Base-by-base conservation (phyloP, 177 flowering plant genomes). In the Vitis hybrid region DNA sequence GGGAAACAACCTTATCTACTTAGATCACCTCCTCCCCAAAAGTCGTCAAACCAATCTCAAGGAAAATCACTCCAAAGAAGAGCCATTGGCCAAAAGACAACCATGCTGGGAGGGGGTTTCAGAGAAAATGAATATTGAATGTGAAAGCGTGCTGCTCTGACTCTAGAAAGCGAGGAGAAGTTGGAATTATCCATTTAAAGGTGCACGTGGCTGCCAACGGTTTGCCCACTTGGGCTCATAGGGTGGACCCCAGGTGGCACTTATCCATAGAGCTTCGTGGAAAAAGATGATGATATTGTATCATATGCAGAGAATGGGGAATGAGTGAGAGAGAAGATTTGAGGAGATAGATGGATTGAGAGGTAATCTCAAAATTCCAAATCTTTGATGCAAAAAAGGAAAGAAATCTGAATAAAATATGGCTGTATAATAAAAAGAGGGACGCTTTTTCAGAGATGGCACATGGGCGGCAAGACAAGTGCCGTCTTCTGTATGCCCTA, bases 391-490 rank as follows among this genome's bases (percentile, higher is more conserved):
- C 11, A 11, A 63, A 54, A 58, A 48, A 48, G 9, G 4, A 46
- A 63, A 46, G 17, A n/a, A 48, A 15, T 63, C 52, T 41, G 46
- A 8, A 55, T 13, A 61, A 11, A 63, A 63, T 63, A 58, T 35
- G 46, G 46, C 46, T 0, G 46, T 35, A 5, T 35, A 35, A 35
- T 35, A 5, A 35, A 35, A 35, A 35, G 46, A 35, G 9, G 9
- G 15, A 50, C 12, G 30, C 11, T 52, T 57, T 71, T 41, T 58
- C 62, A 20, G 64, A 67, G 65, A 66, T 61, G 74, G 68, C 80
- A 77, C 80, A 77, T 77, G 77, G 80, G 80, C 68, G 77, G 77
- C 80, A 78, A 65, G 15, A 11, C 49, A n/a, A 65, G 41, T 69
- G 71, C 77, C 68, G 61, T 73, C 68, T 65, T 59, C 48, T 53